A percentile compares a stretch with the other conserved stretches of the same genome.
Conservation (phyloP, 768 basidiomycete species). For the Thelephora aurantiotincta region DNA sequence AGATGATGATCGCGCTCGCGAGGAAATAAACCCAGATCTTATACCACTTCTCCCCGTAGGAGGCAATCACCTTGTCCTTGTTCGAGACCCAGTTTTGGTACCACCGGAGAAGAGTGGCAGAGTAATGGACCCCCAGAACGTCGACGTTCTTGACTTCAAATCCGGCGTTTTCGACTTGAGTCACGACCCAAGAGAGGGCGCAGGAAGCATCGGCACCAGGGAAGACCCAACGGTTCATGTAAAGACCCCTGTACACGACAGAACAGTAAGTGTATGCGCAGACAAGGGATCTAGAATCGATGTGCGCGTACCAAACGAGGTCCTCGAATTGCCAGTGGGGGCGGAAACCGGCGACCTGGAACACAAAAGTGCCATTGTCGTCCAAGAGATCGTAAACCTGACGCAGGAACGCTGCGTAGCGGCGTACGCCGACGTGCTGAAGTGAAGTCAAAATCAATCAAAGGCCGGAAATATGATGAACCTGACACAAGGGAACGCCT, state of each 20-base stretch:
- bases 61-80: constrained; percentile 75
- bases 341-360: constrained; percentile 95
- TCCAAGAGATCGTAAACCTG: constrained; percentile 90
- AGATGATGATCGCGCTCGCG: constrained; percentile 73
- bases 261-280: background rate
- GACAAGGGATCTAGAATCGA: background rate
- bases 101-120: constrained; percentile 84
- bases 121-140: constrained; percentile 95
- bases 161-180: constrained; percentile 75
- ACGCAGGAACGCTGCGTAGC: constrained; percentile 76
- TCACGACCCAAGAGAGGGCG: constrained; percentile 93
- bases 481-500: constrained; percentile 9
- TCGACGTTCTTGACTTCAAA: constrained; percentile 96
- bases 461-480: background rate
- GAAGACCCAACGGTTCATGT: constrained; percentile 98
- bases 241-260: constrained; percentile 51
- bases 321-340: constrained; percentile 99
- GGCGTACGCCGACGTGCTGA: constrained; percentile 88
- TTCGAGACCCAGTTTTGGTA: constrained; percentile 96
- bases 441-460: background rate
- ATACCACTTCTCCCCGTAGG: constrained; percentile 90
- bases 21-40: constrained; percentile 96
- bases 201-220: constrained; percentile 96
- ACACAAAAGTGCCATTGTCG: constrained; percentile 87
- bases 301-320: constrained; percentile 61